phyloP scores from a whole-genome alignment of 805 yeast species.

The Metschnikowia lachancei region DNA sequence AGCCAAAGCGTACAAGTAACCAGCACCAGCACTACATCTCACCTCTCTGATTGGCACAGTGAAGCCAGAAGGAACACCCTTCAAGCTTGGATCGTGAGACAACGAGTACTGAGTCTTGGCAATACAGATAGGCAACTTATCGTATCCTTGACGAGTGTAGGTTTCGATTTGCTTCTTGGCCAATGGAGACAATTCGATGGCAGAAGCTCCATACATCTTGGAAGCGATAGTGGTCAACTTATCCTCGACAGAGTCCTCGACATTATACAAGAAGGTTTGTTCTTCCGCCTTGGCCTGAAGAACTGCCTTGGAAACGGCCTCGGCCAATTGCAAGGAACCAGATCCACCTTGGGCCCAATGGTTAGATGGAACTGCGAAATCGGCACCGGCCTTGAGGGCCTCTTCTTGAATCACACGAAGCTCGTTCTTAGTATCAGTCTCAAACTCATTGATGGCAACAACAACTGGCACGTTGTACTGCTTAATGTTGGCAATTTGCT shows the following conservation, averaged over 20 bases:
- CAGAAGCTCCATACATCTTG: slow-evolving; percentile 90
- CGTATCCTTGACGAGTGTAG: slow-evolving; percentile 85
- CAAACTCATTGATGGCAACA: slow-evolving; percentile 89
- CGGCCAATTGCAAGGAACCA: slow-evolving; percentile 83
- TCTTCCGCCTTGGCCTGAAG: slow-evolving; percentile 20
- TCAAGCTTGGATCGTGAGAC: slow-evolving; percentile 88
- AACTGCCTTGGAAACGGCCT: slow-evolving; percentile 76
- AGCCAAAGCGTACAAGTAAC: slow-evolving; percentile 92
- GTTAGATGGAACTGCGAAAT: slow-evolving; percentile 82
- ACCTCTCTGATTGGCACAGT: slow-evolving; percentile 92
- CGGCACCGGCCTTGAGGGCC: slow-evolving; percentile 88
- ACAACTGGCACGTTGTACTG: slow-evolving; percentile 88
- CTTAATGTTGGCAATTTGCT: slow-evolving; percentile 84
- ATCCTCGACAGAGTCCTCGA: slow-evolving; percentile 69
- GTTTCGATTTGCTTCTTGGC: slow-evolving; percentile 79
- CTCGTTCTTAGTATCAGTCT: slow-evolving; percentile 78
- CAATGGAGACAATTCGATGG: slow-evolving; percentile 74
- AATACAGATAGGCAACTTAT: slow-evolving; percentile 88
- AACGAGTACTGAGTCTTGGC: slow-evolving; percentile 97
- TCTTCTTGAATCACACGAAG: slow-evolving; percentile 75
- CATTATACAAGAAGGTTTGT: slow-evolving; percentile 63
- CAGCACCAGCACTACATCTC: slow-evolving; percentile 94
- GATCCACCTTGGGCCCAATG: slow-evolving; percentile 96
- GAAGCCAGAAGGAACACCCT: slow-evolving; percentile 94
- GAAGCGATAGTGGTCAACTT: slow-evolving; percentile 77